Conservation (phyloP, 2,329 filamentous ascomycete species). For the Neonectria punicea region DNA sequence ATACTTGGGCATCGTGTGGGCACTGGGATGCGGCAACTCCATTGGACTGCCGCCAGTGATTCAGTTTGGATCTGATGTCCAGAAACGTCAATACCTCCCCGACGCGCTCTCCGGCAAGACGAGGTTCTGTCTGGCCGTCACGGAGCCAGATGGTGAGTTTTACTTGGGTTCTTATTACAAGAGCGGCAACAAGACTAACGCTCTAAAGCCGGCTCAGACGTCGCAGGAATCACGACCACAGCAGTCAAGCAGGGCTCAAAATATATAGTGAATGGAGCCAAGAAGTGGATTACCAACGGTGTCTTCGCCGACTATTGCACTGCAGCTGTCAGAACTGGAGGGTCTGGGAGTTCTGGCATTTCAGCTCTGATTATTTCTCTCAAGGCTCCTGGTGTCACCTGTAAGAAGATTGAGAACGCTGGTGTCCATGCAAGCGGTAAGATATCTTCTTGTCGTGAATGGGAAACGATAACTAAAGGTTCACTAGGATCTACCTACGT, state of each 20-base stretch:
- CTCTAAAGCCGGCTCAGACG: slow-evolving; percentile 30
- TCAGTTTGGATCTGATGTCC: slow-evolving; percentile 65
- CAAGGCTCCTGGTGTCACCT: slow-evolving; percentile 14
- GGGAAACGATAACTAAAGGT: neutral
- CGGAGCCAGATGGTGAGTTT: slow-evolving; percentile 32
- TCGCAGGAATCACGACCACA: slow-evolving; percentile 25
- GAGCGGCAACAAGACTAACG: neutral
- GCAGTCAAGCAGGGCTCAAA: slow-evolving; percentile 18
- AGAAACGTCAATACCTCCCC: slow-evolving; percentile 36
- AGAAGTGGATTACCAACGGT: slow-evolving; percentile 33
- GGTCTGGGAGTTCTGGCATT: slow-evolving; percentile 14
- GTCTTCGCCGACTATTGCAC: slow-evolving; percentile 31
- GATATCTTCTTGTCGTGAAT: neutral
- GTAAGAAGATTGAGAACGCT: slow-evolving; percentile 24
- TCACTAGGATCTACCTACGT: slow-evolving; percentile 24
- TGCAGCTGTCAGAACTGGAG: slow-evolving; percentile 29
- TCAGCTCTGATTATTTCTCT: slow-evolving; percentile 26
- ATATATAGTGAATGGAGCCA: slow-evolving; percentile 29
- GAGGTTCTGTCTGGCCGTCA: slow-evolving; percentile 34
- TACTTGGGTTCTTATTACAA: neutral
- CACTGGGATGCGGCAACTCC: slow-evolving; percentile 66
- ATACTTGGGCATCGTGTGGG: slow-evolving; percentile 64
- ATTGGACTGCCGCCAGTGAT: slow-evolving; percentile 74
- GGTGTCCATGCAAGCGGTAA: slow-evolving; percentile 27
- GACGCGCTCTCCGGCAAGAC: slow-evolving; percentile 22